phyloP scores from a whole-genome alignment of 2,329 filamentous ascomycete genomes.

The Hypoxylon sp. region DNA sequence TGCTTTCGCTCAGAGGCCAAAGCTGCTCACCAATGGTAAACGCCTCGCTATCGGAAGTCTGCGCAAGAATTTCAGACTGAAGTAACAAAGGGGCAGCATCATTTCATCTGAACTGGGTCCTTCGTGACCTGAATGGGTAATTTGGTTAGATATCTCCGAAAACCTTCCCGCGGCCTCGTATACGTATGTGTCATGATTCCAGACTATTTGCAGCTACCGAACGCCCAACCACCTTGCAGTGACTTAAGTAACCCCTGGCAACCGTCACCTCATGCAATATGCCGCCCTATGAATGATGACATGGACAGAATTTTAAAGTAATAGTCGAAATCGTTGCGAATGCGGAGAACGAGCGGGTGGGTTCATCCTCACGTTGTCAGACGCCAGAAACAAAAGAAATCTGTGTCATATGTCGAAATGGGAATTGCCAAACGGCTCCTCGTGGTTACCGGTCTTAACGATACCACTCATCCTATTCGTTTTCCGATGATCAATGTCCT shows the following conservation, averaged over 20 bases:
- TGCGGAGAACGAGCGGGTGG: conserved; percentile 35
- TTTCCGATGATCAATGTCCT: conserved; percentile 67
- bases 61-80: conserved; percentile 36
- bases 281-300: conserved; percentile 59
- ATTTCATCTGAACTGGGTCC: conserved; percentile 34
- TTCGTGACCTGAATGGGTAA: conserved; percentile 27
- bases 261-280: conserved; percentile 54
- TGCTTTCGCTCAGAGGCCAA: conserved; percentile 4
- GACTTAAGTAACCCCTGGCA: conserved; percentile 45
- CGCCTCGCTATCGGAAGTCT: conserved; percentile 21
- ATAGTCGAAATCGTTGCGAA: conserved; percentile 44
- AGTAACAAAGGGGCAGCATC: conserved; percentile 36
- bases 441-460: conserved; percentile 69
- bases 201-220: conserved; percentile 53
- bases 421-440: conserved; percentile 71
- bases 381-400: conserved; percentile 29
- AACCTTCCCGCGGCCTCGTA: conserved; percentile 43
- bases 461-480: conserved; percentile 76
- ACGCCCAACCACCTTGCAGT: conserved; percentile 50
- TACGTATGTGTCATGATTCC: conserved; percentile 53
- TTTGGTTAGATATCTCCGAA: conserved; percentile 45
- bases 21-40: conserved; percentile 16
- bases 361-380: conserved; percentile 30
- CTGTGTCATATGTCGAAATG: conserved; percentile 72
- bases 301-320: conserved; percentile 50